Conservation (phyloP, 331 rosid genomes). For the Rosa hybrid region DNA sequence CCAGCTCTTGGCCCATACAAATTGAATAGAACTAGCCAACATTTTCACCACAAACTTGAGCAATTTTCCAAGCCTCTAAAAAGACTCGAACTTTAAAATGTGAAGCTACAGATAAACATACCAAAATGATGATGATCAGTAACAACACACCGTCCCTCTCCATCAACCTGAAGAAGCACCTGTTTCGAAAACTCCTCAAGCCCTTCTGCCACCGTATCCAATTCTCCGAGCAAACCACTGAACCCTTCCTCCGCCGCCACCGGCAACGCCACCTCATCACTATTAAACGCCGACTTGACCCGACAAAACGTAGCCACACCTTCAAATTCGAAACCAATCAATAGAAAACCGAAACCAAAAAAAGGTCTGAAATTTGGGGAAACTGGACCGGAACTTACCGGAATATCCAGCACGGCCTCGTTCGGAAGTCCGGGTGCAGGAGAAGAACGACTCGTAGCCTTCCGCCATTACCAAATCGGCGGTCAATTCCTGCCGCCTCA, state of each 20-base stretch:
- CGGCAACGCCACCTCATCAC: slow-evolving; percentile 71
- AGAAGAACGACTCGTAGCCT: slow-evolving; percentile 87
- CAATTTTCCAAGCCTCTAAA: not conserved
- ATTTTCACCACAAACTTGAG: not conserved
- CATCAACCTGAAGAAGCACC: slow-evolving; percentile 72
- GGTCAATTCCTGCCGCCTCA: slow-evolving; percentile 69
- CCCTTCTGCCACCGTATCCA: slow-evolving; percentile 39
- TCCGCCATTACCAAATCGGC: slow-evolving; percentile 75
- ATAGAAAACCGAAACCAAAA: not conserved
- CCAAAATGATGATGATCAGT: slow-evolving; percentile 90
- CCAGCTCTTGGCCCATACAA: slow-evolving; percentile 90
- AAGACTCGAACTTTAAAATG: not conserved
- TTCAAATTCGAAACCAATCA: slow-evolving; percentile 22
- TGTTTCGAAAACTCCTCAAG: slow-evolving; percentile 66
- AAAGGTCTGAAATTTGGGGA: slow-evolving; percentile 1
- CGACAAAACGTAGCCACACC: slow-evolving; percentile 95
- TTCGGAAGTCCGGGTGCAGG: slow-evolving; percentile 74
- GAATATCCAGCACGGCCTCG: slow-evolving; percentile 83
- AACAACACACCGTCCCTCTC: slow-evolving; percentile 82
- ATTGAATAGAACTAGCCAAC: slow-evolving; percentile 75
- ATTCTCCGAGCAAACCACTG: slow-evolving; percentile 55
- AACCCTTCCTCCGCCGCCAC: slow-evolving; percentile 81
- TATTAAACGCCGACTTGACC: slow-evolving; percentile 75
- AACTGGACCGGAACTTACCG: slow-evolving; percentile 46
- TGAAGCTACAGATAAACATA: slow-evolving; percentile 26